Conservation (phyloP, 352 stramenopile species). For the Phytophthora pluvialis region DNA sequence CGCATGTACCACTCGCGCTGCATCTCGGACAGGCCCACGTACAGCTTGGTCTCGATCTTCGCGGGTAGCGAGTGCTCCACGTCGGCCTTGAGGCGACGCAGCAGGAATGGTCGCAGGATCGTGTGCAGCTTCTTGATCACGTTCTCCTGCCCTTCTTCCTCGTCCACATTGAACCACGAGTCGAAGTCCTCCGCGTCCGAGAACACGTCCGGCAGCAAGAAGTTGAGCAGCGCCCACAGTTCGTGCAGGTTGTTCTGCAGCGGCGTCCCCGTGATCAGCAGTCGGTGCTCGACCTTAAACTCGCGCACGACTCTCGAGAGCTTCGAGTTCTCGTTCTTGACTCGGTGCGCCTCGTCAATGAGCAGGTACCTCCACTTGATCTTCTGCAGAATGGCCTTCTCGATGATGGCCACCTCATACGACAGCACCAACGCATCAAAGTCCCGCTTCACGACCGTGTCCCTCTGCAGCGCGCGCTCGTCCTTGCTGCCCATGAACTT, state of each 20-base stretch:
- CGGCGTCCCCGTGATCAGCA: constrained; percentile 97
- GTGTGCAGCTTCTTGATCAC: constrained; percentile 98
- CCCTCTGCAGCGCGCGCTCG: constrained; percentile 93
- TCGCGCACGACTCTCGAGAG: constrained; percentile 85
- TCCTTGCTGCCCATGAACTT: constrained; percentile 97
- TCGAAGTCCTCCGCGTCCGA: constrained; percentile 98
- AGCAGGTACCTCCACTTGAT: constrained; percentile 98
- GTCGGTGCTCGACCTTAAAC: constrained; percentile 95
- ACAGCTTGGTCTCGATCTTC: constrained; percentile 99
- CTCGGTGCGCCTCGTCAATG: constrained; percentile 98
- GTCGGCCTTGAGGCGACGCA: constrained; percentile 98
- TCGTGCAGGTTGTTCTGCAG: constrained; percentile 99
- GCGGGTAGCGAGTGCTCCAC: constrained; percentile 97
- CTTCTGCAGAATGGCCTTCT: constrained; percentile 92
- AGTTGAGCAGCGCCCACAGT: constrained; percentile 99
- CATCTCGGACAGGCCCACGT: constrained; percentile 97
- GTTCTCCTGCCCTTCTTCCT: constrained; percentile 95
- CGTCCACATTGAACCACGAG: constrained; percentile 99
- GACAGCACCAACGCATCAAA: constrained; percentile 95
- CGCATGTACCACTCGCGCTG: constrained; percentile 99
- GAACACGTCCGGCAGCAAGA: constrained; percentile 95
- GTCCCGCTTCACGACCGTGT: constrained; percentile 74
- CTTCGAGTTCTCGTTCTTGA: constrained; percentile 97
- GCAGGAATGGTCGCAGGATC: constrained; percentile 97
- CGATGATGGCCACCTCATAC: constrained; percentile 96